phyloP scores from a whole-genome alignment of 257 asterid species.

The Gentiana straminea region DNA sequence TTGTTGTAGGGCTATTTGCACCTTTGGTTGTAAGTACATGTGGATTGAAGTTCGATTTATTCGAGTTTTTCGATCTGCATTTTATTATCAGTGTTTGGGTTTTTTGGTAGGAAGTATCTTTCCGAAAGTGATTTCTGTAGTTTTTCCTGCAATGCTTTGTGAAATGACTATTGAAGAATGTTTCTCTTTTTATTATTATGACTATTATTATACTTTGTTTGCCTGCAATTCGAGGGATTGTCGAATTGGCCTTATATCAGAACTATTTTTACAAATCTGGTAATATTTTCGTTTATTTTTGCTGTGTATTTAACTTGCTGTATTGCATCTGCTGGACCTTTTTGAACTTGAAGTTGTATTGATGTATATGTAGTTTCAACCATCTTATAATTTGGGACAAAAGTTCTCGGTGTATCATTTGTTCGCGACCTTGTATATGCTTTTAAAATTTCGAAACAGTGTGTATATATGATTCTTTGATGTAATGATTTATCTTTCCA shows the following conservation, averaged over 20 bases:
- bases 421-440: no score
- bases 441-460: no score
- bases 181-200: slow-evolving; percentile 50
- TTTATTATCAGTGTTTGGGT: slow-evolving; percentile 20
- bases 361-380: no score
- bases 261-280: slow-evolving; percentile 18
- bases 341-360: no score
- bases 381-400: no score
- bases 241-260: slow-evolving; percentile 44
- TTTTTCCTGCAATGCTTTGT: slow-evolving; percentile 38
- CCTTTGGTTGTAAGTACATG: slow-evolving; percentile 50
- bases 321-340: no score
- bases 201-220: no score
- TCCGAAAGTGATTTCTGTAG: slow-evolving; percentile 22
- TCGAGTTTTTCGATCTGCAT: slow-evolving; percentile 25
- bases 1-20: slow-evolving; percentile 41
- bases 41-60: slow-evolving; percentile 44
- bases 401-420: no score
- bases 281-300: no score
- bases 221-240: slow-evolving; percentile 71
- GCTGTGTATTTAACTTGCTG: no score
- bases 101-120: slow-evolving; percentile 3
- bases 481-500: no score
- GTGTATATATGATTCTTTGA: no score
- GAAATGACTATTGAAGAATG: slow-evolving; percentile 51